phyloP scores from a whole-genome alignment of 2,329 filamentous ascomycete species.

The Fusarium udum region DNA sequence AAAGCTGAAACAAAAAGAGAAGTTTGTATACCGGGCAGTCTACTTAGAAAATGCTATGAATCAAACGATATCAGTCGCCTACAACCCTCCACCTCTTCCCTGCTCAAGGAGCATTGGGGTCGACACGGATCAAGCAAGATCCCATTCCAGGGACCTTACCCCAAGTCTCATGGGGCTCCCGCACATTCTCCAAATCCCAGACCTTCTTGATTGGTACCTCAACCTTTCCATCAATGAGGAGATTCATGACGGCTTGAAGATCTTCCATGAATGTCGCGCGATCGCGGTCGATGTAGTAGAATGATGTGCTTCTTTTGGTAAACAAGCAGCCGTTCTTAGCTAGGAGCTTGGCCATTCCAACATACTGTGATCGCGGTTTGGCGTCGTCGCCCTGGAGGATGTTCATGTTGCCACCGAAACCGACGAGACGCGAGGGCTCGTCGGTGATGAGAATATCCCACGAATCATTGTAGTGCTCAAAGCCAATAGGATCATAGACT shows the following conservation, averaged over 20 bases:
- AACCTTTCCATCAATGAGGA: constrained; percentile 47
- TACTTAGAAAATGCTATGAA: background rate
- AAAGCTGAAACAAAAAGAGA: background rate
- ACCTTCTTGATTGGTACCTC: constrained; percentile 50
- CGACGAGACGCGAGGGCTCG: constrained; percentile 52
- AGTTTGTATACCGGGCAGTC: background rate
- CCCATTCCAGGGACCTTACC: constrained; percentile 48
- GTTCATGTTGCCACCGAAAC: constrained; percentile 51
- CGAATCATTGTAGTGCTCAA: constrained; percentile 61
- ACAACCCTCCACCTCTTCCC: background rate
- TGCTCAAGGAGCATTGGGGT: constrained; percentile 10
- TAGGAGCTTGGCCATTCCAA: constrained; percentile 49
- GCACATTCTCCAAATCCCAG: constrained; percentile 54
- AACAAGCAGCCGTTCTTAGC: constrained; percentile 41
- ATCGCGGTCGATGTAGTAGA: constrained; percentile 51
- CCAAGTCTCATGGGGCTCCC: constrained; percentile 51
- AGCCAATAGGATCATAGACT: constrained; percentile 60
- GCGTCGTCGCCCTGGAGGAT: constrained; percentile 40
- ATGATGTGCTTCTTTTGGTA: constrained; percentile 46
- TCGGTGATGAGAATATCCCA: constrained; percentile 52
- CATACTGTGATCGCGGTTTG: constrained; percentile 47
- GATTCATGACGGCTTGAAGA: constrained; percentile 44
- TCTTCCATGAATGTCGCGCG: constrained; percentile 46
- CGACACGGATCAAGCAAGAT: constrained; percentile 47
- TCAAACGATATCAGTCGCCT: background rate